These are phyloP conservation scores for Chaetomidium leptoderma DNA, from an alignment of 495 filamentous ascomycete genomes.

Conservation along the genomic window DNA sequence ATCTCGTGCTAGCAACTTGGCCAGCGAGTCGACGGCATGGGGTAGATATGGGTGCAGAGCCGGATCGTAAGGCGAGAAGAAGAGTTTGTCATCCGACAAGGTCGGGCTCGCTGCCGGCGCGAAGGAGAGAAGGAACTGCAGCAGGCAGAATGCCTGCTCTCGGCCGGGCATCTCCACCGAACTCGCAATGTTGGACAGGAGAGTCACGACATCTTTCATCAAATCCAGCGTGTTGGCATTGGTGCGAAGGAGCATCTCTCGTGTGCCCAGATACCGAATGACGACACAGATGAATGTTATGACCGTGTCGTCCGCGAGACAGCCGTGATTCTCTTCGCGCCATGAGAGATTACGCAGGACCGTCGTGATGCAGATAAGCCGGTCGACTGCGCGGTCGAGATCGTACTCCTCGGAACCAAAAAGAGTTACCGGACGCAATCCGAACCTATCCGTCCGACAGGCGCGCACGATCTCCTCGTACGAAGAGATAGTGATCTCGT, in stretches of 20 bases:
- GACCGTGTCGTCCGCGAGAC: slow-evolving; percentile 68
- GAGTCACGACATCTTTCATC: slow-evolving; percentile 90
- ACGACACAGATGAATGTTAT: slow-evolving; percentile 75
- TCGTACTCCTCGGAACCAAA: slow-evolving; percentile 79
- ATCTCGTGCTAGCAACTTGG: slow-evolving; percentile 88
- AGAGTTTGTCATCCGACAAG: slow-evolving; percentile 52
- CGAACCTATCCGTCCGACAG: slow-evolving; percentile 64
- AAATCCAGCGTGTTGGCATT: slow-evolving; percentile 83
- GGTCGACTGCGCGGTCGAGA: slow-evolving; percentile 79
- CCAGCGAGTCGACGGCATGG: slow-evolving; percentile 79
- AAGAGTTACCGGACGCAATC: slow-evolving; percentile 61
- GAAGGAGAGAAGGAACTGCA: slow-evolving; percentile 89
- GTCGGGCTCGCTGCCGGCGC: slow-evolving; percentile 65
- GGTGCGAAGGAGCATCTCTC: slow-evolving; percentile 77
- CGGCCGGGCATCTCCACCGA: slow-evolving; percentile 76
- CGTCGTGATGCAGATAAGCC: slow-evolving; percentile 84
- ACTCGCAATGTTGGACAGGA: slow-evolving; percentile 81
- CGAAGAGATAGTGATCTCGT: slow-evolving; percentile 69
- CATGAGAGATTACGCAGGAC: slow-evolving; percentile 93
- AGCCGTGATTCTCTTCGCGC: slow-evolving; percentile 60
- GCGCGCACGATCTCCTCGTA: slow-evolving; percentile 86
- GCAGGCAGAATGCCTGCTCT: slow-evolving; percentile 79
- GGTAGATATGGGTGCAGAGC: slow-evolving; percentile 82
- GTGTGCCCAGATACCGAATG: slow-evolving; percentile 83
- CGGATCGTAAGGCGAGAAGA: slow-evolving; percentile 78